Evolutionary conservation across 352 stramenopile genomes (phyloP).

Genomic region (Blastocystis sp.): DNA sequence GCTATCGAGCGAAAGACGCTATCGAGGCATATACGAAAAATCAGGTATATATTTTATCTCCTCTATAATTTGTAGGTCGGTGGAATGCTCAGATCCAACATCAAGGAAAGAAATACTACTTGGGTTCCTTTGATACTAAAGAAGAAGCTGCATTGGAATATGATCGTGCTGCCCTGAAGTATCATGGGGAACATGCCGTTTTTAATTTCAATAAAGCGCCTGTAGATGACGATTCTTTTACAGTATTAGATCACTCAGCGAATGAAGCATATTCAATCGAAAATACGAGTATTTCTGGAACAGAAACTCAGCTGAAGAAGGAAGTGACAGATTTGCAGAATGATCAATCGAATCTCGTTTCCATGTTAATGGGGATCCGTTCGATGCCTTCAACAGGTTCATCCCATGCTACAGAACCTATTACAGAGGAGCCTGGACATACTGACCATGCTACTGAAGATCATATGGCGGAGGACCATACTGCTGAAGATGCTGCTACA

Average conservation of each 20-base stretch:
- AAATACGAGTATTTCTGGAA: background rate
- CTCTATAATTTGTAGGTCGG: background rate
- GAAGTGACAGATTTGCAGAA: background rate
- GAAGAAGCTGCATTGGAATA: constrained; percentile 38
- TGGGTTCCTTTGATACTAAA: constrained; percentile 29
- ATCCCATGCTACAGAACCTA: too few species aligned
- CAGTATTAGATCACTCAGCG: background rate
- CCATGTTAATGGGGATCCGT: background rate
- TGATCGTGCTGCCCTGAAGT: background rate
- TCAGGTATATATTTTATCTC: background rate
- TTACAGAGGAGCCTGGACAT: too few species aligned
- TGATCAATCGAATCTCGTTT: background rate
- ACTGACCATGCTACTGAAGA: too few species aligned
- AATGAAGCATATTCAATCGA: background rate
- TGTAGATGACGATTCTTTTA: background rate
- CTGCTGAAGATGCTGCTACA: background rate
- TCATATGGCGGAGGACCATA: too few species aligned
- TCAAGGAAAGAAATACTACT: constrained; percentile 59
- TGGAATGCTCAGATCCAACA: constrained; percentile 61
- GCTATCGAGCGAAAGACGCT: background rate
- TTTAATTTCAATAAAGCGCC: constrained; percentile 13
- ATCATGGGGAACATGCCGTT: background rate
- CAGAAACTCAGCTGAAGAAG: background rate
- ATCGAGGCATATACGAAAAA: constrained; percentile 52
- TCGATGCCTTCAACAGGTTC: background rate